Percentiles rank a stretch among this genome's conserved stretches.
These are phyloP conservation scores for Mucor ambiguus DNA, from an alignment of 371 early-diverging fungal genomes.

Conservation along the genomic window DNA sequence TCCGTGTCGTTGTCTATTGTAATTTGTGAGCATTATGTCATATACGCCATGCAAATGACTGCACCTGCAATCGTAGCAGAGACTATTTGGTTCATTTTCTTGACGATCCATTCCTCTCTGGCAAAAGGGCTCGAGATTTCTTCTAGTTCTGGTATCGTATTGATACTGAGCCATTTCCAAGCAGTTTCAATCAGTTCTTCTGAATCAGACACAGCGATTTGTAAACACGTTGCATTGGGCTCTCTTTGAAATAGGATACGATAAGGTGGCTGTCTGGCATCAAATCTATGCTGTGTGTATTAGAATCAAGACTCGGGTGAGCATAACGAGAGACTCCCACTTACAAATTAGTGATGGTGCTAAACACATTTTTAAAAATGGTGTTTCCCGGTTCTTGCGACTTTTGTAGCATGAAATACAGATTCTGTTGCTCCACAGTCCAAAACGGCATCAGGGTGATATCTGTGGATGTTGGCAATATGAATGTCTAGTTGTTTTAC, in stretches of 20 bases:
- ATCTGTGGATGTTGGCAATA: slow-evolving; percentile 44
- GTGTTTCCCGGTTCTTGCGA: slow-evolving; percentile 58
- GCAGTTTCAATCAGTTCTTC: slow-evolving; percentile 79
- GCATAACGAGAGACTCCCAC: slow-evolving; percentile 13
- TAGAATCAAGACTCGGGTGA: background rate
- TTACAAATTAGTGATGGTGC: slow-evolving; percentile 79
- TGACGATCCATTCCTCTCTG: slow-evolving; percentile 80
- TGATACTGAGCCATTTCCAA: slow-evolving; percentile 84
- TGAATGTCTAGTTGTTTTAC: slow-evolving; percentile 29
- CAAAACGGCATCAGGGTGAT: slow-evolving; percentile 52
- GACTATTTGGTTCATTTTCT: slow-evolving; percentile 86
- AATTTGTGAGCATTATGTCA: background rate
- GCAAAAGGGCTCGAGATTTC: slow-evolving; percentile 75
- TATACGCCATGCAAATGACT: background rate
- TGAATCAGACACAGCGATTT: slow-evolving; percentile 77
- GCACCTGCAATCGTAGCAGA: slow-evolving; percentile 63
- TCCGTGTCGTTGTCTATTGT: slow-evolving; percentile 66
- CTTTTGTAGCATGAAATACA: slow-evolving; percentile 72
- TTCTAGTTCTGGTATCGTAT: slow-evolving; percentile 65
- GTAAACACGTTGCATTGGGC: slow-evolving; percentile 48
- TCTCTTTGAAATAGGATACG: slow-evolving; percentile 77
- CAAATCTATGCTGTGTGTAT: slow-evolving; percentile 47
- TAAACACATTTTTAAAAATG: slow-evolving; percentile 63
- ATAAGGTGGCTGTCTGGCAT: slow-evolving; percentile 91
- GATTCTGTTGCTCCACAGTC: slow-evolving; percentile 61